A percentile compares a stretch with the other conserved stretches of the same genome.
These are phyloP conservation scores for Biscutella auriculata DNA, from an alignment of 441 rosid species.

Conservation along the genomic window DNA sequence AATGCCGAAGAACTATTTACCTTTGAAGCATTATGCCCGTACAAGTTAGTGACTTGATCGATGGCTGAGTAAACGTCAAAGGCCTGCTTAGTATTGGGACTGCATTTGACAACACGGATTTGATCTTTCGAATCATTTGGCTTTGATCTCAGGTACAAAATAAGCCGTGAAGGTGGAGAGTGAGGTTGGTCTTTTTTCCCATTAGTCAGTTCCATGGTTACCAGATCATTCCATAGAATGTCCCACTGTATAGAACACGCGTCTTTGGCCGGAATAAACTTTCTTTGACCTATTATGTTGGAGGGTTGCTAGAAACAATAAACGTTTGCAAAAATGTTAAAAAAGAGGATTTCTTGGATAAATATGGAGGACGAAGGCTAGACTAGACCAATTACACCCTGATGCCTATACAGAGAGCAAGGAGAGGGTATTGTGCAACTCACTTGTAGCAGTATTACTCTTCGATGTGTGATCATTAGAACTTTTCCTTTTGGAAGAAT, in stretches of 20 bases:
- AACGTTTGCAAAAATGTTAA: neutral
- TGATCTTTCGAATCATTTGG: conserved; percentile 64
- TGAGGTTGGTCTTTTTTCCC: conserved; percentile 79
- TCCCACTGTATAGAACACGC: conserved; percentile 92
- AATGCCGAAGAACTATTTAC: conserved; percentile 27
- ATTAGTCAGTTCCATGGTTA: conserved; percentile 71
- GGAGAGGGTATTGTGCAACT: conserved; percentile 17
- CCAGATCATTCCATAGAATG: conserved; percentile 51
- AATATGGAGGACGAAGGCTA: neutral
- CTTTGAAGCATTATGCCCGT: conserved; percentile 47
- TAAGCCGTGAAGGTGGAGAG: conserved; percentile 59
- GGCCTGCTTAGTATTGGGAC: conserved; percentile 61
- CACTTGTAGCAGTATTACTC: conserved; percentile 86
- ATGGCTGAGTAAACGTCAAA: conserved; percentile 61
- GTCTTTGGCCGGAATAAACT: conserved; percentile 83
- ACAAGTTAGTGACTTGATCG: conserved; percentile 55
- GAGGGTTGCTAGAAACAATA: conserved; percentile 64
- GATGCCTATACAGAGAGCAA: neutral
- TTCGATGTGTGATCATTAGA: conserved; percentile 70
- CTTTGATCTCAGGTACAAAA: conserved; percentile 44
- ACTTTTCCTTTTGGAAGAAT: conserved; percentile 72
- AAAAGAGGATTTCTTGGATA: neutral
- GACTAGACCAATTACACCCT: neutral
- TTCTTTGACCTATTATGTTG: conserved; percentile 74
- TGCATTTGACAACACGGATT: conserved; percentile 62